Conservation (phyloP, 192 early-diverging fungal species). For the Chytriomyces confervae region DNA sequence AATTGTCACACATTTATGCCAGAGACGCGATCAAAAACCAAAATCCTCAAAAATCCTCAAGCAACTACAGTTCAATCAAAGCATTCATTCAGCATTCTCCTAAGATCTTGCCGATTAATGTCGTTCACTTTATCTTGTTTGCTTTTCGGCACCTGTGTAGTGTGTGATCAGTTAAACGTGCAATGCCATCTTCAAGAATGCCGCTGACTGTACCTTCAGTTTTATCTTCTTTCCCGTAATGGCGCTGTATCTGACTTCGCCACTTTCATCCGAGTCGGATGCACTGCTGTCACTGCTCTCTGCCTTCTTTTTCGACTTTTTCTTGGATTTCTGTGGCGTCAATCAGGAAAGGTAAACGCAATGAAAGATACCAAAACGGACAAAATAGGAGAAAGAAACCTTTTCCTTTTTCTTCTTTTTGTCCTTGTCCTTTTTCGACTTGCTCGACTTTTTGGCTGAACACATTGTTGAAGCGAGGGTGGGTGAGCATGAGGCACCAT, state of each 20-base stretch:
- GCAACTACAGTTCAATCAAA: slow-evolving; percentile 8
- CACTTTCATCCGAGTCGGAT: slow-evolving; percentile 25
- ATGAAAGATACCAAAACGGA: neutral
- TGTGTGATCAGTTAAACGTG: neutral
- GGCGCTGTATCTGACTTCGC: slow-evolving; percentile 38
- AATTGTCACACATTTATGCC: slow-evolving; percentile 8
- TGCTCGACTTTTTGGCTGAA: neutral
- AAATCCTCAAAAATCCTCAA: neutral
- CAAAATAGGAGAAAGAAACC: slow-evolving; percentile 3
- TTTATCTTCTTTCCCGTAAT: slow-evolving; percentile 58
- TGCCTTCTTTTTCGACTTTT: slow-evolving; percentile 25
- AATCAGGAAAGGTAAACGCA: neutral
- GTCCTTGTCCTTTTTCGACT: slow-evolving; percentile 37
- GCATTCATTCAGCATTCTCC: slow-evolving; percentile 28
- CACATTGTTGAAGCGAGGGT: neutral
- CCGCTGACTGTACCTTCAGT: slow-evolving; percentile 42
- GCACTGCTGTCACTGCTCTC: neutral
- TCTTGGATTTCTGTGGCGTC: slow-evolving; percentile 20
- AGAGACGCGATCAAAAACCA: neutral
- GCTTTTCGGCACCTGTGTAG: slow-evolving; percentile 21
- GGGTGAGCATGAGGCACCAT: neutral
- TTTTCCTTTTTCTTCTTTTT: slow-evolving; percentile 37
- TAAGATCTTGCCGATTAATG: slow-evolving; percentile 30
- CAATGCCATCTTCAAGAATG: neutral
- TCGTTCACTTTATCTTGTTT: slow-evolving; percentile 29